Base-by-base conservation (phyloP, 768 basidiomycete species). In the Leccinellum rugosiceps region DNA sequence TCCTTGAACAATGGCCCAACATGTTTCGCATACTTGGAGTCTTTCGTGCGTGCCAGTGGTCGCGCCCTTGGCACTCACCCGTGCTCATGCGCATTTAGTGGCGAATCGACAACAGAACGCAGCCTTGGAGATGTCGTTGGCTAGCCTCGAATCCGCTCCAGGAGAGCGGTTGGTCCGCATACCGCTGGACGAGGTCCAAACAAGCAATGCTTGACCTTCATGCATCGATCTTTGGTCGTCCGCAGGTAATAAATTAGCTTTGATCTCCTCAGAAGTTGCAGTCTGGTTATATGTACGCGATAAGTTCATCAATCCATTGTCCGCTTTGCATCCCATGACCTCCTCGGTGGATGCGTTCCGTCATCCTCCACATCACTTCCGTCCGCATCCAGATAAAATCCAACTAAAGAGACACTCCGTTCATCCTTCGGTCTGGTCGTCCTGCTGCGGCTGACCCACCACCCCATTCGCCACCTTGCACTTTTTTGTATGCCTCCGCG, bases 21-120 rank as follows among this genome's bases (percentile, higher is more conserved):
- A 92, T 92, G 90, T 91, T 92, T 65, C 80, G 84, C 62, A 89
- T 89, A 52, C 74, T 92, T 50, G 81, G 74, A 56, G 75, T 85
- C 57, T 91, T 90, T 68, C 64, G 90, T 91, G 63, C 65, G n/a
- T n/a, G n/a, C n/a, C n/a, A n/a, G 86, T 77, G 14, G 34, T 35
- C 23, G 13, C 15, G 6, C 38, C 10, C 45, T 19, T 6, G n/a
- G 8, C 4, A 17, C 31, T 26, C 15, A 28, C 7, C 25, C 8
- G 28, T 51, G 1, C 28, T 57, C 15, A 55, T 43, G 13, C 5
- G 1, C 2, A 15, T 21, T 30, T 17, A 88, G 87, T 87, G 53
- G 76, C 81, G 43, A 76, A 79, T 45, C 76, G 79, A 46, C 77
- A 78, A 43, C 65, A 71, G 34, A 61, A 72, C 13, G 62, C 60